phyloP scores from a whole-genome alignment of 495 filamentous ascomycete genomes.

The Staphylotrichum longicolle region DNA sequence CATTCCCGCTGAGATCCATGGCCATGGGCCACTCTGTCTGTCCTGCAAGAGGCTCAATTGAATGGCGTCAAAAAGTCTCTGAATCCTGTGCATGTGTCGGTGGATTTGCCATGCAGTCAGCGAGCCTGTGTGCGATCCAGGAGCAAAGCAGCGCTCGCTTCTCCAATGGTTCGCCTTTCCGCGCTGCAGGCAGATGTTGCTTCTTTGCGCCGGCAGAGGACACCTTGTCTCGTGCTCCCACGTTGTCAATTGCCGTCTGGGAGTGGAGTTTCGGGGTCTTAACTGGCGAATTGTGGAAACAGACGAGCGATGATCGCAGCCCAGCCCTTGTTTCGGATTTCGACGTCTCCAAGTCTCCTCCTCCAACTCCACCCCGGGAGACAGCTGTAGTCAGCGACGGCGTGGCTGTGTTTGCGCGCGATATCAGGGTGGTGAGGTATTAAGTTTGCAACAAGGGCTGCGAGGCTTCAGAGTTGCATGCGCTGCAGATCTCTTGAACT shows the following conservation, averaged over 20 bases:
- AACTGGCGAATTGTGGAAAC: constrained; percentile 1
- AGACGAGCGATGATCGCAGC: not conserved
- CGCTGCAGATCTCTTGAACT: too few relatives aligned
- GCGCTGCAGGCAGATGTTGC: constrained; percentile 4
- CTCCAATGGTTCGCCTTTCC: constrained; percentile 10
- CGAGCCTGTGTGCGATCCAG: not conserved
- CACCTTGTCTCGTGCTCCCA: constrained; percentile 16
- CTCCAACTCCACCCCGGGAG: not conserved
- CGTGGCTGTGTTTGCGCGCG: constrained; percentile 10
- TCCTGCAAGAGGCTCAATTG: too few relatives aligned
- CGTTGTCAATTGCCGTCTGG: constrained; percentile 11
- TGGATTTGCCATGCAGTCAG: not conserved
- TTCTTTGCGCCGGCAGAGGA: not conserved
- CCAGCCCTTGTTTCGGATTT: not conserved
- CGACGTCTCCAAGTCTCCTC: not conserved
- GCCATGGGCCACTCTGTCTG: not conserved
- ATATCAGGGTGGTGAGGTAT: not conserved
- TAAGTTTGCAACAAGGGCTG: not conserved
- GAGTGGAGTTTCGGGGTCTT: constrained; percentile 7
- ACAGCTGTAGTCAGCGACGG: not conserved
- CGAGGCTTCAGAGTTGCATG: too few relatives aligned
- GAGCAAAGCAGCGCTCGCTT: constrained; percentile 2
- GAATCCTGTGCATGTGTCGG: constrained; percentile 8
- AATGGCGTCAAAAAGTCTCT: not conserved
- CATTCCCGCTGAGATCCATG: not conserved